Percentiles rank a stretch among this genome's conserved stretches.
Conservation (phyloP, 2,329 filamentous ascomycete genomes). For the Ascochyta clinopodiicola region DNA sequence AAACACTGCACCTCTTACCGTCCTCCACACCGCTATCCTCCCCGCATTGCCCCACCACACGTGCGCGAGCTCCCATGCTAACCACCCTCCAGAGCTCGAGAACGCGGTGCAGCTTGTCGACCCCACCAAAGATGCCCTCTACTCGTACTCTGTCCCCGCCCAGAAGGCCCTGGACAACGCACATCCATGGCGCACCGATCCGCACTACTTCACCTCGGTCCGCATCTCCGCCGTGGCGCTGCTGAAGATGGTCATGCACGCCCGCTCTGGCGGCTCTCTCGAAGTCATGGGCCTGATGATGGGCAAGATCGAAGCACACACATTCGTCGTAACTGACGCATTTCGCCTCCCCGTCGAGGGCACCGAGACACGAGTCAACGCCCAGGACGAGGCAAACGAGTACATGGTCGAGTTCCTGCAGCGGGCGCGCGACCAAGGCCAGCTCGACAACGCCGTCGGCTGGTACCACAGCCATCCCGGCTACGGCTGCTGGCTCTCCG, state of each 20-base stretch:
- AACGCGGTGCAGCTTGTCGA: slow-evolving; percentile 84
- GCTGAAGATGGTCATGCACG: slow-evolving; percentile 99
- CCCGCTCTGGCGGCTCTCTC: slow-evolving; percentile 87
- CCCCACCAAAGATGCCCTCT: slow-evolving; percentile 86
- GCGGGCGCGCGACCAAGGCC: slow-evolving; percentile 74
- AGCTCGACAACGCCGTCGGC: slow-evolving; percentile 90
- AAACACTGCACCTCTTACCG: neutral
- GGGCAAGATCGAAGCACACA: slow-evolving; percentile 84
- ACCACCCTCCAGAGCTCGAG: slow-evolving; percentile 74
- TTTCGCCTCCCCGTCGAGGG: slow-evolving; percentile 95
- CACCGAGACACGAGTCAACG: slow-evolving; percentile 98
- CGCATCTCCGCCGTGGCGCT: slow-evolving; percentile 93
- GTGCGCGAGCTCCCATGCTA: slow-evolving; percentile 14
- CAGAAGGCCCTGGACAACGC: slow-evolving; percentile 70
- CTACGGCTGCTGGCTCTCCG: slow-evolving; percentile 97
- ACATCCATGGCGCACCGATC: slow-evolving; percentile 78
- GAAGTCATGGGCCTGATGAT: slow-evolving; percentile 99
- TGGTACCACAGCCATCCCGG: slow-evolving; percentile 99
- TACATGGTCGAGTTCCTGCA: slow-evolving; percentile 90
- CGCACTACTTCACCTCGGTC: slow-evolving; percentile 89
- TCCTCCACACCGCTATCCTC: neutral
- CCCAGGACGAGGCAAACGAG: slow-evolving; percentile 93
- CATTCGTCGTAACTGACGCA: slow-evolving; percentile 91
- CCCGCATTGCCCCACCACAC: slow-evolving; percentile 14
- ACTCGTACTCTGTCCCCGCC: slow-evolving; percentile 74